These are phyloP conservation scores for Cyclostephanos tholiformis DNA, from an alignment of 108 stramenopile species.

Conservation along the genomic window DNA sequence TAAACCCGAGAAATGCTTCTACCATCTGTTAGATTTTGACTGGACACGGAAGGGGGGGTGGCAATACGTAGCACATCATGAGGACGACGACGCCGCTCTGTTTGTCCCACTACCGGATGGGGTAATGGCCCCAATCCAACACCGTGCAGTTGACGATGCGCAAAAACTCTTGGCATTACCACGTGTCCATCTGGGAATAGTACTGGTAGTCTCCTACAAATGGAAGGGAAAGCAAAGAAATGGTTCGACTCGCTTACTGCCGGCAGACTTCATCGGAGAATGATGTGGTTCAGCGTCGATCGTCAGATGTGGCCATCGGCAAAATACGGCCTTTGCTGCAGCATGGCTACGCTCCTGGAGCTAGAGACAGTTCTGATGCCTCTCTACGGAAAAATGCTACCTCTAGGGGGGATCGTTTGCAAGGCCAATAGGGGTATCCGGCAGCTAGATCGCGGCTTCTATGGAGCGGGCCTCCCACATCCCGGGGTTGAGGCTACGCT, in stretches of 20 bases:
- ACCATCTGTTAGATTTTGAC: slow-evolving; percentile 9
- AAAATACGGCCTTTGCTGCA: slow-evolving; percentile 14
- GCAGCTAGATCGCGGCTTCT: no score
- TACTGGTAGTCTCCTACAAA: neutral
- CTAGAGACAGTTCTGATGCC: no score
- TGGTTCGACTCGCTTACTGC: neutral
- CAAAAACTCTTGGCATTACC: slow-evolving; percentile 10
- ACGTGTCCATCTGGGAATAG: slow-evolving; percentile 4
- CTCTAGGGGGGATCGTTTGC: no score
- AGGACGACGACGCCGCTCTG: neutral
- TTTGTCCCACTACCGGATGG: slow-evolving; percentile 8
- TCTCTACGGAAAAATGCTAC: no score
- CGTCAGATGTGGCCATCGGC: slow-evolving; percentile 13
- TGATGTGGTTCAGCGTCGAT: slow-evolving; percentile 16
- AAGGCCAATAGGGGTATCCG: no score
- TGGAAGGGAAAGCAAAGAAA: neutral
- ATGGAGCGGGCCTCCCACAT: no score
- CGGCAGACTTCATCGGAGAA: neutral
- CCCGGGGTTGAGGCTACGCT: no score
- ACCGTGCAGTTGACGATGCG: neutral
- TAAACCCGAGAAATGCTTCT: slow-evolving; percentile 29
- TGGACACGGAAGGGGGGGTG: slow-evolving; percentile 12
- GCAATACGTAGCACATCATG: neutral
- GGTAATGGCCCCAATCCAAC: neutral
- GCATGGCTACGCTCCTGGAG: neutral